Percentiles rank a stretch among this genome's conserved stretches.
Evolutionary conservation across 345 rosid species (phyloP).

Genomic region (Viola odorata): DNA sequence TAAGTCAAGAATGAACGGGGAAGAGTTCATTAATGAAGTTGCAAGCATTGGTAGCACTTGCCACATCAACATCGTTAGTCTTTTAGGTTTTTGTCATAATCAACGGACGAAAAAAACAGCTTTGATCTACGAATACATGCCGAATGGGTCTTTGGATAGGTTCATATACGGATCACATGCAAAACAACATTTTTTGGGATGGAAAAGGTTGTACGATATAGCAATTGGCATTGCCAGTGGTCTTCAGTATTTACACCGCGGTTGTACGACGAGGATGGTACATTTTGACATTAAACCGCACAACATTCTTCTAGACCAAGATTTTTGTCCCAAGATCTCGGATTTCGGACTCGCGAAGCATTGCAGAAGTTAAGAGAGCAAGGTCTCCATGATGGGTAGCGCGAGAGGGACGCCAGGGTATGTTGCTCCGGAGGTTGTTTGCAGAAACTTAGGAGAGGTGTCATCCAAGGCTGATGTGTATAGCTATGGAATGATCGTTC

Average conservation of each 20-base stretch:
- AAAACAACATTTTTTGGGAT: neutral
- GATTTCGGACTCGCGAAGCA: neutral
- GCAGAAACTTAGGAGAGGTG: too few relatives aligned
- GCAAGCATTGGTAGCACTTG: neutral
- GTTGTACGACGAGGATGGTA: neutral
- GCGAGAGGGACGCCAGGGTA: too few relatives aligned
- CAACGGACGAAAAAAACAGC: neutral
- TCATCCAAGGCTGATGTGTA: too few relatives aligned
- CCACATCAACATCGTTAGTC: neutral
- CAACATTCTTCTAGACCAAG: neutral
- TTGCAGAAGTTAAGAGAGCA: too few relatives aligned
- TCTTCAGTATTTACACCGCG: neutral
- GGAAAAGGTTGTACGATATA: neutral
- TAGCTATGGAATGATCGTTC: too few relatives aligned
- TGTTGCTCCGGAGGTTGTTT: too few relatives aligned
- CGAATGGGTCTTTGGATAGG: neutral
- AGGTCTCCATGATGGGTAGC: too few relatives aligned
- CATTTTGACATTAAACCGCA: neutral
- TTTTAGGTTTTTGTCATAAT: neutral
- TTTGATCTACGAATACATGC: conserved; percentile 1
- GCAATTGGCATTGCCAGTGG: neutral
- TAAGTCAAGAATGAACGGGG: neutral
- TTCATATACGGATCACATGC: neutral
- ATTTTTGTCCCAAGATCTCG: neutral
- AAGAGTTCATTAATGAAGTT: neutral